Evolutionary conservation across 2,329 filamentous ascomycete genomes (phyloP), one percentile per base, ranked within the genome.

Genomic region (Paraphoma sp.): DNA sequence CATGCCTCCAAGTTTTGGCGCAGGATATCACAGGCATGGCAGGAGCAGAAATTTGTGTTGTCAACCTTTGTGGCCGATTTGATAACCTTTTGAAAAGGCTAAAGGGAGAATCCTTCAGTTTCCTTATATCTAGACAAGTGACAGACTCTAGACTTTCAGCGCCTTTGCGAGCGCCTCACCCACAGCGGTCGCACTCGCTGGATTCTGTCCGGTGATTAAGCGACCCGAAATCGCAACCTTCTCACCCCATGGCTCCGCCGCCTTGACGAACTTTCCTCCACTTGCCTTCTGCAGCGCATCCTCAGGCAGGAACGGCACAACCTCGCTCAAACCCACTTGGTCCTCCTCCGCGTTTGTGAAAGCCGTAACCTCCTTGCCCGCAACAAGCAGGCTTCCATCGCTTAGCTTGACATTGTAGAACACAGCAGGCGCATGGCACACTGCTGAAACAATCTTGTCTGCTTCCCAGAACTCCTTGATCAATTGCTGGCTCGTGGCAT

Each of bases 371-470:
- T 81, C 76, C 68, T 82, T 82, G 44, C 84, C 86, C 48, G 81
- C 75, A 40, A 90, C 73, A 9, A 90, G 75, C 48, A 80, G 79
- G 60, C 80, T 77, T 33, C 86, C 86, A 57, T 82, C 78, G 9
- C 59, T 64, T 5, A 76, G 61, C 59, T 82, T 84, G 36, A 85
- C 87, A 63, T 87, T 82, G 47, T 83, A 80, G 14, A 91, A 79
- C 11, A 83, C 89, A 3, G 84, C 84, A 2, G 88, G 86, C 6
- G 87, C 89, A 76, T 91, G 89, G 79, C 89, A 91, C 45, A 91
- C 87, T 3, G 88, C 86, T 0, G 85, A 79, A 12, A 91, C 83
- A 52, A 86, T 80, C 80, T 90, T 90, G 60, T 82, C 84, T 3
- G 82, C 80, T 40, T 79, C 77, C 67, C 82, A 84, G 72, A 91